Evolutionary conservation across 768 basidiomycete species (phyloP).

Genomic region (Termitomyces sp.): DNA sequence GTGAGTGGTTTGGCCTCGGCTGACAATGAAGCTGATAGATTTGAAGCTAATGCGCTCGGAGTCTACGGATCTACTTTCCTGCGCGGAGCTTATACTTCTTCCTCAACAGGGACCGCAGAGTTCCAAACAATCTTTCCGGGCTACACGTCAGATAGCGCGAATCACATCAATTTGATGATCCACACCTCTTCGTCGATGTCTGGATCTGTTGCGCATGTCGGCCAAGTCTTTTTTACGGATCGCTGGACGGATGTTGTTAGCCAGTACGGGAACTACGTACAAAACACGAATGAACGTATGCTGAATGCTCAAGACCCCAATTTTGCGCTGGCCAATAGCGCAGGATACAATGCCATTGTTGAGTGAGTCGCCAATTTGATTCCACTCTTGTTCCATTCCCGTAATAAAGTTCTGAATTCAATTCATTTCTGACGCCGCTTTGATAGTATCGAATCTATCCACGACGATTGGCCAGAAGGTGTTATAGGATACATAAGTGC

Average conservation of each 20-base stretch:
- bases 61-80: constrained; percentile 17
- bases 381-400: too few relatives aligned
- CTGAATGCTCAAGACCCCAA: constrained; percentile 21
- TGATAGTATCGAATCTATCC: constrained; percentile 18
- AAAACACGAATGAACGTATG: constrained; percentile 17
- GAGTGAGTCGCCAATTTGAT: constrained; percentile 16
- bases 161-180: constrained; percentile 17
- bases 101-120: constrained; percentile 10
- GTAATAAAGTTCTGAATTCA: too few relatives aligned
- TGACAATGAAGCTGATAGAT: neutral
- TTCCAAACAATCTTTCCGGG: constrained; percentile 19
- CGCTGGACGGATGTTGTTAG: constrained; percentile 20
- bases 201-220: constrained; percentile 14
- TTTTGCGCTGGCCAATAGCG: constrained; percentile 16
- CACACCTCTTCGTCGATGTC: constrained; percentile 13
- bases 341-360: constrained; percentile 27
- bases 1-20: constrained; percentile 3
- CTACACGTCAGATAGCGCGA: constrained; percentile 11
- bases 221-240: constrained; percentile 18
- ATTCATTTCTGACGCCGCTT: neutral
- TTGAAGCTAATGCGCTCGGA: constrained; percentile 16
- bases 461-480: constrained; percentile 29
- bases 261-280: constrained; percentile 12
- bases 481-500: constrained; percentile 28
- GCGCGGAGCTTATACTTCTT: constrained; percentile 13